Conservation (phyloP, 2,329 filamentous ascomycete genomes). For the Fonsecaea monophora region DNA sequence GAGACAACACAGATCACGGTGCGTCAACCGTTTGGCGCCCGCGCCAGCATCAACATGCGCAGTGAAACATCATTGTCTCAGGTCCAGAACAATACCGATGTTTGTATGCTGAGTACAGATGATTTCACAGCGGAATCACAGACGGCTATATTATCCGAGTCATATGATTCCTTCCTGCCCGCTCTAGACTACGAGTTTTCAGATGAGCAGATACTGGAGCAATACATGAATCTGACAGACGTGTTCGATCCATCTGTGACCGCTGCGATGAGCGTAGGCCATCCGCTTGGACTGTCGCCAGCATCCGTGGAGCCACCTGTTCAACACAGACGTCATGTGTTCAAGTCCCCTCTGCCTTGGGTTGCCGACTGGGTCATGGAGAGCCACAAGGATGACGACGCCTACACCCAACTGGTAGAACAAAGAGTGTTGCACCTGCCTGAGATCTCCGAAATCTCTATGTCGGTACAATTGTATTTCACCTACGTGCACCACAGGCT, state of each 20-base stretch:
- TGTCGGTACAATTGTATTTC: slow-evolving; percentile 5
- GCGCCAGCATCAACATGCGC: too few relatives aligned
- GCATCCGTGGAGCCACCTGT: not conserved
- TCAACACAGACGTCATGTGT: not conserved
- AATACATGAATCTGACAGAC: slow-evolving; percentile 3
- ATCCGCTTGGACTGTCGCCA: too few relatives aligned
- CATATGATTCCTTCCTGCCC: not conserved
- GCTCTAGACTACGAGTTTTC: not conserved
- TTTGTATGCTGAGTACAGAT: too few relatives aligned
- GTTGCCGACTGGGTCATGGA: slow-evolving; percentile 2
- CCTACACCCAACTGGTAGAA: not conserved
- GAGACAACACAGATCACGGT: too few relatives aligned
- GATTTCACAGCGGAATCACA: too few relatives aligned
- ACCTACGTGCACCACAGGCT: slow-evolving; percentile 8
- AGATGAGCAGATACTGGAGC: not conserved
- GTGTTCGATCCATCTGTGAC: slow-evolving; percentile 9
- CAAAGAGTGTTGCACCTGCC: slow-evolving; percentile 12
- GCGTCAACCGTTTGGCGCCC: too few relatives aligned
- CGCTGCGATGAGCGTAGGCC: too few relatives aligned
- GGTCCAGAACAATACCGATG: too few relatives aligned
- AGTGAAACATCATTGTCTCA: too few relatives aligned
- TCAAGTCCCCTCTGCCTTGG: slow-evolving; percentile 15
- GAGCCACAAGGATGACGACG: not conserved
- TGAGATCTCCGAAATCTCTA: not conserved
- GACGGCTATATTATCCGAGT: not conserved